Evolutionary conservation across 768 basidiomycete genomes (phyloP).

Genomic region (Dioszegia crocea): DNA sequence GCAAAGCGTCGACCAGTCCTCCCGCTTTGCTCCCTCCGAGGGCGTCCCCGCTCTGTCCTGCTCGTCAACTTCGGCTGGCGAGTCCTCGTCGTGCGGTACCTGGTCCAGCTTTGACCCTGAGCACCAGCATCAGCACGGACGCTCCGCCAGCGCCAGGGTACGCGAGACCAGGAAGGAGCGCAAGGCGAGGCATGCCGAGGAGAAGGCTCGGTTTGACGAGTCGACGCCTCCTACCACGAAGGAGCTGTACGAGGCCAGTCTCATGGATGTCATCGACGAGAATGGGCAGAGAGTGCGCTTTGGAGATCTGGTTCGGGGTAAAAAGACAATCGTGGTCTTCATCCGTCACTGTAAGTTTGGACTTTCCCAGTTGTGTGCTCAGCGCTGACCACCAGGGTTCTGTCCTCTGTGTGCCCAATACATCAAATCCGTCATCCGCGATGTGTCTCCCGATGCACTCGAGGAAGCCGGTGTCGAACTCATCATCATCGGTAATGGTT

Average conservation of each 20-base stretch:
- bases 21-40: background rate
- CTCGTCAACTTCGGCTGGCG: conserved; percentile 8
- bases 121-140: background rate
- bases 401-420: conserved; percentile 86
- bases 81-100: conserved; percentile 9
- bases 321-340: conserved; percentile 70
- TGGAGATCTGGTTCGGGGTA: conserved; percentile 58
- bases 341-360: conserved; percentile 86
- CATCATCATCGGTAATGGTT: conserved; percentile 74
- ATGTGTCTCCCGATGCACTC: conserved; percentile 56
- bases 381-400: conserved; percentile 50
- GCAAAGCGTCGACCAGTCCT: background rate
- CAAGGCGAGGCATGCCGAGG: conserved; percentile 33
- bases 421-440: conserved; percentile 62
- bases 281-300: conserved; percentile 66
- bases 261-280: conserved; percentile 63
- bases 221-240: conserved; percentile 55
- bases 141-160: background rate
- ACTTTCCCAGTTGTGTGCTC: conserved; percentile 13
- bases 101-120: conserved; percentile 4
- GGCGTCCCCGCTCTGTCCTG: conserved; percentile 3
- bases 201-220: conserved; percentile 40
- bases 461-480: conserved; percentile 58
- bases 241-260: conserved; percentile 62
- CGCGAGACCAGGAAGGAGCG: conserved; percentile 27